Conservation (phyloP, 352 stramenopile genomes). For the Globisporangium paddicum region DNA sequence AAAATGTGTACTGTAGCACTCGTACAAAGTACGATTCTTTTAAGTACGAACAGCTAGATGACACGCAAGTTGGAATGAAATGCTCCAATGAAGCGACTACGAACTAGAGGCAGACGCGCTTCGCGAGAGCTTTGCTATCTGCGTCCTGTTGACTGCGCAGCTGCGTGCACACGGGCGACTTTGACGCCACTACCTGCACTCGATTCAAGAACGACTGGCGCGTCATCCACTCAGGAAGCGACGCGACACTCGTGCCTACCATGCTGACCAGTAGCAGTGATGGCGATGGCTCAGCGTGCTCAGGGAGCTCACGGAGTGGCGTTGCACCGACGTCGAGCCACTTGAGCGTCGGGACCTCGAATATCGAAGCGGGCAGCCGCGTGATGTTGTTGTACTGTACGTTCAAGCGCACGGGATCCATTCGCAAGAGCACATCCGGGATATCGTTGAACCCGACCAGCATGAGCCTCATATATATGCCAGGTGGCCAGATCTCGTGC, state of each 20-base stretch:
- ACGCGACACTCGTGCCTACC: slow-evolving; percentile 5
- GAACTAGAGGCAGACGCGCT: too few species aligned
- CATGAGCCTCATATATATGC: neutral
- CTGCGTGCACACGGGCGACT: neutral
- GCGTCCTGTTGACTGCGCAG: neutral
- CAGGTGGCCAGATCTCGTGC: slow-evolving; percentile 10
- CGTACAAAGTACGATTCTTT: too few species aligned
- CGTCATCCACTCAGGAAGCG: slow-evolving; percentile 6
- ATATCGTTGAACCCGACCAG: neutral
- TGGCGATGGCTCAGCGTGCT: neutral
- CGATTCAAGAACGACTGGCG: neutral
- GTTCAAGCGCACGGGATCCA: neutral
- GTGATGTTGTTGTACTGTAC: neutral
- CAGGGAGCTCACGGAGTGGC: slow-evolving; percentile 2
- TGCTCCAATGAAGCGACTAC: too few species aligned
- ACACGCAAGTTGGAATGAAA: too few species aligned
- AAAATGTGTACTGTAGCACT: too few species aligned
- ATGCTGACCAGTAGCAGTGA: slow-evolving; percentile 9
- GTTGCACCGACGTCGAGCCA: slow-evolving; percentile 1
- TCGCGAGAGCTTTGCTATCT: neutral
- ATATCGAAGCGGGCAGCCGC: neutral
- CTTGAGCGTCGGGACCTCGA: slow-evolving; percentile 3
- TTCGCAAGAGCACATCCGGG: neutral
- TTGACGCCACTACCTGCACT: neutral
- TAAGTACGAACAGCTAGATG: too few species aligned